A percentile compares a stretch with the other conserved stretches of the same genome.
Evolutionary conservation across 768 basidiomycete genomes (phyloP).

Genomic region (Dictyophora rubrovolvata): DNA sequence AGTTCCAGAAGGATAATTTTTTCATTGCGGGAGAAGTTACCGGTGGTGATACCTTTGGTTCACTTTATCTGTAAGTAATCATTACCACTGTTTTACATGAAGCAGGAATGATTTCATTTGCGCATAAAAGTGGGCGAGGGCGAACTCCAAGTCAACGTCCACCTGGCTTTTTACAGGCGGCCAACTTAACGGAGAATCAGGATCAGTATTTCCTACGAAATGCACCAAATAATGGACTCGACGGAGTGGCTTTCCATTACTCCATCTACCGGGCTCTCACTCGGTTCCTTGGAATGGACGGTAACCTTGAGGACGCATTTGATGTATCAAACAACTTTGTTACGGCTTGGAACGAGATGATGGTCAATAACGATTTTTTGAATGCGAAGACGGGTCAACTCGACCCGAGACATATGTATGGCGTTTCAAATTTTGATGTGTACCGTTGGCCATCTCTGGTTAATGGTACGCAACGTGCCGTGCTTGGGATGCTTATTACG

Average conservation of each 20-base stretch:
- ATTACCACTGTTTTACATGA: neutral
- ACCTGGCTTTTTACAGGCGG: constrained; percentile 55
- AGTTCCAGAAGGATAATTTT: constrained; percentile 75
- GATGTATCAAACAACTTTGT: constrained; percentile 77
- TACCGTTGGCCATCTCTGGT: constrained; percentile 88
- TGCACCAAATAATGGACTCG: constrained; percentile 49
- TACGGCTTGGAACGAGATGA: constrained; percentile 88
- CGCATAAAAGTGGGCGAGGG: constrained; percentile 64
- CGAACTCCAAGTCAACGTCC: constrained; percentile 66
- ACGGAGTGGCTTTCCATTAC: constrained; percentile 85
- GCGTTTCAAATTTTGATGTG: constrained; percentile 90
- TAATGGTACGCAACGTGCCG: constrained; percentile 71
- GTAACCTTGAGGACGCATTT: constrained; percentile 84
- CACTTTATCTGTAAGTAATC: constrained; percentile 65
- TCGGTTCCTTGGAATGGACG: constrained; percentile 93
- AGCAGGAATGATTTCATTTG: neutral
- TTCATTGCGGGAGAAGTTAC: constrained; percentile 91
- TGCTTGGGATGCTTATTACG: constrained; percentile 69
- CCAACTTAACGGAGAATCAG: constrained; percentile 49
- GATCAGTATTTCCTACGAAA: constrained; percentile 76
- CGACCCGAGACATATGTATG: constrained; percentile 85
- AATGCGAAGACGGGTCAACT: constrained; percentile 54
- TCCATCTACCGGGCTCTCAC: constrained; percentile 81
- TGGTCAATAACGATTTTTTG: constrained; percentile 77
- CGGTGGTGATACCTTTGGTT: constrained; percentile 83